Percentiles rank a stretch among this genome's conserved stretches.
Evolutionary conservation across 805 yeast species (phyloP).

Genomic region (Cyberlindnera mrakii): DNA sequence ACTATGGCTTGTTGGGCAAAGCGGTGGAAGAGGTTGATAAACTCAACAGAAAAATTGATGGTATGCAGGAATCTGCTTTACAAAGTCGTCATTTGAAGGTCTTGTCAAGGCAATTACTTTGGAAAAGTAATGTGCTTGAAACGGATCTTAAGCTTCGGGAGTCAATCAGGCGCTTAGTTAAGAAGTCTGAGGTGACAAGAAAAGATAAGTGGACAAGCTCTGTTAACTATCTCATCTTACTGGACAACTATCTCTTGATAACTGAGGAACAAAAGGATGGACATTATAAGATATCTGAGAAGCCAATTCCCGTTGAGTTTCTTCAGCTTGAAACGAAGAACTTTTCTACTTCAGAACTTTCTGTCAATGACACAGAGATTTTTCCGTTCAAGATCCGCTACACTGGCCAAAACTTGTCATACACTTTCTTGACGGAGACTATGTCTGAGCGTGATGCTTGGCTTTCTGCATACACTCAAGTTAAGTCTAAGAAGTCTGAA

Average conservation of each 20-base stretch:
- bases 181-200: slow-evolving; percentile 51
- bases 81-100: slow-evolving; percentile 48
- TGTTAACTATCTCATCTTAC: slow-evolving; percentile 43
- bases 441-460: slow-evolving; percentile 51
- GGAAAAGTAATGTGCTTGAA: slow-evolving; percentile 40
- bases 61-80: slow-evolving; percentile 54
- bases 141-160: slow-evolving; percentile 49
- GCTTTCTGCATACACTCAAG: slow-evolving; percentile 45
- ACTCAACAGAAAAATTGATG: slow-evolving; percentile 55
- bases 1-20: slow-evolving; percentile 41
- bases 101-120: slow-evolving; percentile 46
- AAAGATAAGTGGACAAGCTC: slow-evolving; percentile 62
- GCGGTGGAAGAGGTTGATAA: slow-evolving; percentile 50
- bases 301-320: slow-evolving; percentile 58
- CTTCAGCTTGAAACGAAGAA: slow-evolving; percentile 45
- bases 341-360: slow-evolving; percentile 3
- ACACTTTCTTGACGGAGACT: slow-evolving; percentile 42
- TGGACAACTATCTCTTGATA: slow-evolving; percentile 67
- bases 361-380: slow-evolving; percentile 11
- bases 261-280: slow-evolving; percentile 47
- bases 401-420: slow-evolving; percentile 51
- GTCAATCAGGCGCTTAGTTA: slow-evolving; percentile 47
- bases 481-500: slow-evolving; percentile 36
- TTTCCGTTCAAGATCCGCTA: slow-evolving; percentile 46
- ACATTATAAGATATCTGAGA: slow-evolving; percentile 40